A percentile compares a stretch with the other conserved stretches of the same genome.
These are phyloP conservation scores for Colletotrichum shisoi DNA, from an alignment of 2,329 filamentous ascomycete genomes.

Conservation along the genomic window DNA sequence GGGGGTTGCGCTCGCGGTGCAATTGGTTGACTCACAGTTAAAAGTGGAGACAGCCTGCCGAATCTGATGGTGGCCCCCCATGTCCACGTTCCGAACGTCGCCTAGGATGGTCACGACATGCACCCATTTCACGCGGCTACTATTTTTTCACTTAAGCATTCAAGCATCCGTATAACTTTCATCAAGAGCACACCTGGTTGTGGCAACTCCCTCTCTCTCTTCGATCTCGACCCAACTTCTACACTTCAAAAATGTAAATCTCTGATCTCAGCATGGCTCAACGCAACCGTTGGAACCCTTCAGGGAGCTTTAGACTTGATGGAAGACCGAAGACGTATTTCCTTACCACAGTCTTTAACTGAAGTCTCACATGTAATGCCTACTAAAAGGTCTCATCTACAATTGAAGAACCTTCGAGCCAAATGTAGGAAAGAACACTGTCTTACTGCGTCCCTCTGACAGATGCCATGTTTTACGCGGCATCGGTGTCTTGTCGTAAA, in stretches of 20 bases:
- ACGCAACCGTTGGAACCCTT: no score
- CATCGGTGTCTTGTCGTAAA: no score
- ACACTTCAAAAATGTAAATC: not conserved
- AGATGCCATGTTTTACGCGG: no score
- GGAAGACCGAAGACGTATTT: no score
- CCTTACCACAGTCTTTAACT: no score
- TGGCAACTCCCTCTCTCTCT: not conserved
- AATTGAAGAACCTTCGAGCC: no score
- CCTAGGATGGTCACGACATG: not conserved
- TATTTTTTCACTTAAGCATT: not conserved
- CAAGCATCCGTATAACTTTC: not conserved
- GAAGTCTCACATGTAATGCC: no score
- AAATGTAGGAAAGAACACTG: no score
- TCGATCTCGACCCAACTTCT: not conserved
- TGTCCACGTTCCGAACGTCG: not conserved
- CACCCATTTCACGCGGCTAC: not conserved
- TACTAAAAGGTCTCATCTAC: no score
- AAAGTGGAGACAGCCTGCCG: not conserved
- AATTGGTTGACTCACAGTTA: slow-evolving; percentile 10
- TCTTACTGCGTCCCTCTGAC: no score
- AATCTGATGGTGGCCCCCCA: not conserved
- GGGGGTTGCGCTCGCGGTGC: slow-evolving; percentile 3
- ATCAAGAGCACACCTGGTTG: not conserved
- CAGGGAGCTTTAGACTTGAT: no score
- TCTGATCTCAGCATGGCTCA: no score